Conservation (phyloP, 768 basidiomycete species). For the Leccinum olivaceopallidum region DNA sequence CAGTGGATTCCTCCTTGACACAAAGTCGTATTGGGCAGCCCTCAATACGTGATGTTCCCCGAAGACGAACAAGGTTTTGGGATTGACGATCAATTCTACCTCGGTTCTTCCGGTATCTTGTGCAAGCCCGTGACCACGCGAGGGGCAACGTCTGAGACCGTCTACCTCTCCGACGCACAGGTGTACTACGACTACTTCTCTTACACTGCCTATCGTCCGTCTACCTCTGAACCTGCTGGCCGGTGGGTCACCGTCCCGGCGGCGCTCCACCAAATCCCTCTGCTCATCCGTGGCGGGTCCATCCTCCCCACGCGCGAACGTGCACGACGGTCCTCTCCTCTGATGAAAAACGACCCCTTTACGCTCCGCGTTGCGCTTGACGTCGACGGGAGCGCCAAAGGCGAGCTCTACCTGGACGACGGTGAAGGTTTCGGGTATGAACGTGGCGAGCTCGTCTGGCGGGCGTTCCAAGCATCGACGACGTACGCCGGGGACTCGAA, state of each 20-base stretch:
- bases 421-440: conserved; percentile 80
- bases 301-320: conserved; percentile 88
- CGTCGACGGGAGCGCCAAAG: conserved; percentile 57
- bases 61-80: conserved; percentile 82
- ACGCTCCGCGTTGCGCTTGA: conserved; percentile 84
- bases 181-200: conserved; percentile 96
- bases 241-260: conserved; percentile 76
- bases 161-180: conserved; percentile 89
- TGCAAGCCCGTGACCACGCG: conserved; percentile 87
- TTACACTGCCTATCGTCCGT: conserved; percentile 62
- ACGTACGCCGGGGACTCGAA: conserved; percentile 17
- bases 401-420: conserved; percentile 95
- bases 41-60: conserved; percentile 96
- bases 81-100: conserved; percentile 92
- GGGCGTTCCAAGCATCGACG: conserved; percentile 64
- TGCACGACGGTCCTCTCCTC: conserved; percentile 77
- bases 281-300: conserved; percentile 88
- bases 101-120: conserved; percentile 85
- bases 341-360: conserved; percentile 93
- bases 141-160: conserved; percentile 62
- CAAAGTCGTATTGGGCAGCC: conserved; percentile 46
- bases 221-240: conserved; percentile 45
- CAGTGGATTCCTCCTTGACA: not conserved
- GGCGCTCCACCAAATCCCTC: conserved; percentile 75
- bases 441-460: conserved; percentile 82